A percentile compares a stretch with the other conserved stretches of the same genome.
These are phyloP conservation scores for Singerocomus rubriflavus DNA, from an alignment of 1,284 basidiomycete species.

Conservation along the genomic window DNA sequence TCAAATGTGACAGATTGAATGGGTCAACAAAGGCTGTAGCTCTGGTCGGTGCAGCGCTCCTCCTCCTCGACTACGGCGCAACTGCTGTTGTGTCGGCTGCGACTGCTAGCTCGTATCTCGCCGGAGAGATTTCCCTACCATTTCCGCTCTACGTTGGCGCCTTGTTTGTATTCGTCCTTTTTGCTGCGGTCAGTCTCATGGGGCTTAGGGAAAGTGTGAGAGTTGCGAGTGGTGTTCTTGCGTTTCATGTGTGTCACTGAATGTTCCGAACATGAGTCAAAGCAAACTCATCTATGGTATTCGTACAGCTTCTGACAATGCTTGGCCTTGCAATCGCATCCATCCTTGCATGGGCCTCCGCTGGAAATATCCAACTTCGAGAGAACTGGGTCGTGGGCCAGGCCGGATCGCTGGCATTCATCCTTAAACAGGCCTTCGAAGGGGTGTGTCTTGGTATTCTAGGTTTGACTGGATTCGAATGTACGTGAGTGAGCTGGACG, in stretches of 20 bases:
- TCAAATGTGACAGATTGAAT: conserved; percentile 44
- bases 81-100: conserved; percentile 69
- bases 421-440: conserved; percentile 51
- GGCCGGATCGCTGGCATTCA: conserved; percentile 27
- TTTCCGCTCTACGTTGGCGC: conserved; percentile 51
- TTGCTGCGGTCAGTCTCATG: conserved; percentile 53
- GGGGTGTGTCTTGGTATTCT: conserved; percentile 68
- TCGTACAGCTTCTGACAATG: conserved; percentile 52
- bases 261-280: background rate
- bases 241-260: conserved; percentile 49
- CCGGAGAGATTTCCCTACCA: conserved; percentile 52
- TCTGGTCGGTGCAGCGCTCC: conserved; percentile 56
- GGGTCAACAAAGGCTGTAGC: conserved; percentile 59
- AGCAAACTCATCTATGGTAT: conserved; percentile 6
- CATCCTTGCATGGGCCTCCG: conserved; percentile 47
- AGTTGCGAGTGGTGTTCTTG: conserved; percentile 53
- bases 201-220: conserved; percentile 62
- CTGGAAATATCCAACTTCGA: conserved; percentile 46
- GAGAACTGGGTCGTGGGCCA: conserved; percentile 53
- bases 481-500: conserved; percentile 33
- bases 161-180: conserved; percentile 47
- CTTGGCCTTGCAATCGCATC: conserved; percentile 47
- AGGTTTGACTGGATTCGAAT: conserved; percentile 68
- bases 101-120: conserved; percentile 64
- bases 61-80: conserved; percentile 62